These are phyloP conservation scores for Nematodospora anomalae DNA, from an alignment of 1,139 yeast species.

Conservation along the genomic window DNA sequence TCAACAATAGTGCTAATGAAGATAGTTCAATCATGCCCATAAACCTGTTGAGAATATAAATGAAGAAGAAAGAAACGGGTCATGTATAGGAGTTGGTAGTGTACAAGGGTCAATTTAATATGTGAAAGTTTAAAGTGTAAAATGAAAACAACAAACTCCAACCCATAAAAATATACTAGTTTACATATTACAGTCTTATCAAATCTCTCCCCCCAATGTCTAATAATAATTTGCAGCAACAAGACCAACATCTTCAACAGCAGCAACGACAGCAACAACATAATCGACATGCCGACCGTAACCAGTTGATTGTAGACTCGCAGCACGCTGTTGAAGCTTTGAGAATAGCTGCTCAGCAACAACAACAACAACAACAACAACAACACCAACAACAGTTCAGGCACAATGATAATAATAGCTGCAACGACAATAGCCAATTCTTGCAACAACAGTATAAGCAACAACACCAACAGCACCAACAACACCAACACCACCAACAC, in stretches of 20 bases:
- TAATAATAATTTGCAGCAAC: neutral
- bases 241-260: neutral
- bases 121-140: neutral
- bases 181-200: neutral
- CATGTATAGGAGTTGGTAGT: no score
- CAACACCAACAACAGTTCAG: neutral
- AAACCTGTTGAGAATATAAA: no score
- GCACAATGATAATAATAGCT: neutral
- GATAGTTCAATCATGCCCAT: neutral
- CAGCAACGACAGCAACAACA: conserved; percentile 1
- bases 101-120: no score
- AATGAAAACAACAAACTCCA: conserved; percentile 1
- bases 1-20: neutral
- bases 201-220: neutral
- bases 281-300: neutral
- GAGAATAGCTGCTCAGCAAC: conserved; percentile 6
- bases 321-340: conserved; percentile 12
- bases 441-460: neutral
- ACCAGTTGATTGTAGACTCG: conserved; percentile 4
- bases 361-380: conserved; percentile 1
- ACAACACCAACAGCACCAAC: neutral
- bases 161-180: neutral
- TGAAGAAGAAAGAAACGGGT: no score
- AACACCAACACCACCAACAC: neutral
- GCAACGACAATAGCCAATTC: neutral